These are phyloP conservation scores for Pisolithus tinctorius DNA, from an alignment of 768 basidiomycete genomes.

Conservation along the genomic window DNA sequence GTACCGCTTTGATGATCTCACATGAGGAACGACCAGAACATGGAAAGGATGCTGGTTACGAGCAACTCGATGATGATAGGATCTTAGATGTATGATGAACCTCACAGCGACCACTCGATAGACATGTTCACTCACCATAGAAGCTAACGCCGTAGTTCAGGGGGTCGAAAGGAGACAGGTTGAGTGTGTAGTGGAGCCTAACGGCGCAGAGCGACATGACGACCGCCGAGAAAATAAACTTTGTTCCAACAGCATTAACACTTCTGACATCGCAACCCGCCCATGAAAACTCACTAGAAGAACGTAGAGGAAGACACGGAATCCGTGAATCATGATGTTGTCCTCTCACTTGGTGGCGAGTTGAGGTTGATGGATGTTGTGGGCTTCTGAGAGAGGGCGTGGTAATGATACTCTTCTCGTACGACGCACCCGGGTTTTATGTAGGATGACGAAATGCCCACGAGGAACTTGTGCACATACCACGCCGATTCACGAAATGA, in stretches of 20 bases:
- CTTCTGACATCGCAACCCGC: neutral
- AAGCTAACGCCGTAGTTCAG: slow-evolving; percentile 50
- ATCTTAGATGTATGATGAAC: slow-evolving; percentile 28
- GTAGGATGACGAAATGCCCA: slow-evolving; percentile 13
- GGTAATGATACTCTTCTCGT: neutral
- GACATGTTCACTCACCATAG: slow-evolving; percentile 41
- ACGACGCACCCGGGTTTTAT: slow-evolving; percentile 22
- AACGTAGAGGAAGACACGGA: slow-evolving; percentile 39
- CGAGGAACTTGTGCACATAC: slow-evolving; percentile 19
- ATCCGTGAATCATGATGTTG: slow-evolving; percentile 21
- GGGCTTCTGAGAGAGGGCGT: slow-evolving; percentile 2
- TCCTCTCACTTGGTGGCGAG: neutral
- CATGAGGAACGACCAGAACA: slow-evolving; percentile 62
- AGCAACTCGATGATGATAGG: slow-evolving; percentile 66
- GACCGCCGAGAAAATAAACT: slow-evolving; percentile 41
- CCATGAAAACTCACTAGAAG: slow-evolving; percentile 31
- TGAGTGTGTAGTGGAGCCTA: slow-evolving; percentile 59
- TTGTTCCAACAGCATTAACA: slow-evolving; percentile 2
- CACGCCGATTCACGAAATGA: slow-evolving; percentile 13
- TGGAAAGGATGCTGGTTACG: slow-evolving; percentile 51
- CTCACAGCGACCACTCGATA: slow-evolving; percentile 1
- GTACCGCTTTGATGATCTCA: slow-evolving; percentile 27
- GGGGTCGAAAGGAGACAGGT: slow-evolving; percentile 46
- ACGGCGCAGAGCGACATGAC: slow-evolving; percentile 44
- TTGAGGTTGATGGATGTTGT: neutral